phyloP scores from a whole-genome alignment of 176 grass and related monocot species.

The Aegilops sharonensis region DNA sequence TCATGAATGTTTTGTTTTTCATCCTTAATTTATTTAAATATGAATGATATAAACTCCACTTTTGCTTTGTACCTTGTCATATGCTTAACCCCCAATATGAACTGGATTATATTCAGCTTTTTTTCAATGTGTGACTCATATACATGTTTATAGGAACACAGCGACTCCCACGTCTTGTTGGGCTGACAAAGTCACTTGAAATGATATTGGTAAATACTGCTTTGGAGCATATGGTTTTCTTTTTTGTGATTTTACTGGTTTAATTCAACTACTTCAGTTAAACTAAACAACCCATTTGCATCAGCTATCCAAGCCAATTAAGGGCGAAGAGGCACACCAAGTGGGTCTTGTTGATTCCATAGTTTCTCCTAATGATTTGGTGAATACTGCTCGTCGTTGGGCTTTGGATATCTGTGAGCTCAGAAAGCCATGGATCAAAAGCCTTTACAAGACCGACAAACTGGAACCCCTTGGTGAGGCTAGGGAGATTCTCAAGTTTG shows the following conservation, averaged over 20 bases:
- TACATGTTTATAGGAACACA: slow-evolving; percentile 73
- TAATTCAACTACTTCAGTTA: not conserved
- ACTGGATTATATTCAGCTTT: not conserved
- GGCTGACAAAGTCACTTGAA: slow-evolving; percentile 83
- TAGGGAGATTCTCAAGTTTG: slow-evolving; percentile 88
- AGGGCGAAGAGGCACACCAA: slow-evolving; percentile 66
- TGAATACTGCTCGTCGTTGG: slow-evolving; percentile 64
- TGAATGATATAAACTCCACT: not conserved
- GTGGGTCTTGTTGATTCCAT: slow-evolving; percentile 82
- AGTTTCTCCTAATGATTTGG: slow-evolving; percentile 75
- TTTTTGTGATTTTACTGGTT: not conserved
- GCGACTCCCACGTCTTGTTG: slow-evolving; percentile 88
- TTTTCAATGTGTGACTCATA: not conserved
- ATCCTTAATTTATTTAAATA: not conserved
- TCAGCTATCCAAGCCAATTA: slow-evolving; percentile 86
- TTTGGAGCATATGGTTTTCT: not conserved
- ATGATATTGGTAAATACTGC: slow-evolving; percentile 80
- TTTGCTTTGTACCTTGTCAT: not conserved
- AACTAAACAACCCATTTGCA: not conserved
- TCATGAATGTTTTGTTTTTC: not conserved
- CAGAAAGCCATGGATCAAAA: slow-evolving; percentile 79
- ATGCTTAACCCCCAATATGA: not conserved
- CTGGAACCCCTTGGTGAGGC: slow-evolving; percentile 81
- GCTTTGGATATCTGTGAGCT: slow-evolving; percentile 82
- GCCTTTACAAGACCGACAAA: slow-evolving; percentile 86